Evolutionary conservation across 345 rosid genomes (phyloP), one percentile per base, ranked within the genome.

Genomic region (Pistacia atlantica): DNA sequence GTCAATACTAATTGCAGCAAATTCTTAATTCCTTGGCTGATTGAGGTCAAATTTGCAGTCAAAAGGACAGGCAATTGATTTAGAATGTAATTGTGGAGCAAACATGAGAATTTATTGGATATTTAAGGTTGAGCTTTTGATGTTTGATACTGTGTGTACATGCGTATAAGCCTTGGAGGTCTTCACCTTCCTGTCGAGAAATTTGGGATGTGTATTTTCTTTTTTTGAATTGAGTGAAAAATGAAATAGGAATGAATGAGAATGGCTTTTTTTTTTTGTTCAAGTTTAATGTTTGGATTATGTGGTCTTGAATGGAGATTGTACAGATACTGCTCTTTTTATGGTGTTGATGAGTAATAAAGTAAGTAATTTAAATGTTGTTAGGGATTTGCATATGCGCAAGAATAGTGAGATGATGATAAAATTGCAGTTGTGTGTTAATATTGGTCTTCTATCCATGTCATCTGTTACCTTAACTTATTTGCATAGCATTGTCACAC

Each of bases 401-500:
- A 35, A 35, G 67, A 64, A 35, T 64, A 42, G 3, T 37, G 18
- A 64, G 67, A 63, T 35, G 46, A 42, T 5, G 8, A 16, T 14
- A 1, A 5, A 46, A 45, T n/a, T 61, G 42, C 54, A 25, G 16
- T 37, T 61, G 22, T 55, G 37, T 13, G 33, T 11, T 3, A 16
- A 13, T 31, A 49, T 51, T 25, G 45, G n/a, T 46, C 25, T 1
- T 61, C 28, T 4, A 28, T 25, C 25, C 31, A 9, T 28, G 61
- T 65, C 12, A 57, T 75, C 18, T 72, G 69, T 72, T 71, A 10
- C 80, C 85, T 90, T 87, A 74, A 88, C 86, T 45, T 17, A 78
- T 42, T 35, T 77, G 45, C 11, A 62, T 74, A 95, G 99, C 99
- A 69, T 59, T 93, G 83, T 96, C 99, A 2, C 99, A 91, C 79